Conservation (phyloP, 192 early-diverging fungal species). For the Entrophospora sp. region DNA sequence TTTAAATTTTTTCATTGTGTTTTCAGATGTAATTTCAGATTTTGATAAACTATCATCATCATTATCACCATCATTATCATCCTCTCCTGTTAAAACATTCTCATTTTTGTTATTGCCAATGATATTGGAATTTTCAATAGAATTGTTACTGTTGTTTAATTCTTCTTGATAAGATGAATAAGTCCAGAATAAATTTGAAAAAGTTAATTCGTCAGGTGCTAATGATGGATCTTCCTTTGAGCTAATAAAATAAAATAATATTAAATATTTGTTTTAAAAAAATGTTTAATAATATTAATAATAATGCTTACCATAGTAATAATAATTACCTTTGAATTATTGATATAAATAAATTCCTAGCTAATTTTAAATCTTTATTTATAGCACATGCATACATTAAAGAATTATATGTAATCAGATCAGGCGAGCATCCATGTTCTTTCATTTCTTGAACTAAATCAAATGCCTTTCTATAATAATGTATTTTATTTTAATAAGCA, state of each 20-base stretch:
- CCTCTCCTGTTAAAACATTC: background rate
- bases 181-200: slow-evolving; percentile 62
- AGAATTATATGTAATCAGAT: slow-evolving; percentile 73
- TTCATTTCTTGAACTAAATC: slow-evolving; percentile 75
- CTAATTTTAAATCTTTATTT: slow-evolving; percentile 63
- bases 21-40: background rate
- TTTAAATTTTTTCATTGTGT: background rate
- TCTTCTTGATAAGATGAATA: slow-evolving; percentile 47
- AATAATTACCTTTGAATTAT: slow-evolving; percentile 41
- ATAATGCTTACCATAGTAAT: background rate
- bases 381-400: slow-evolving; percentile 66
- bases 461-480: slow-evolving; percentile 79
- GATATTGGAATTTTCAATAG: slow-evolving; percentile 16
- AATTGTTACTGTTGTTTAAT: slow-evolving; percentile 21
- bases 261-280: background rate
- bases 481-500: background rate
- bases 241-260: background rate
- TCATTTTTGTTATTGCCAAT: background rate
- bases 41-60: background rate
- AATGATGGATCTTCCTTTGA: slow-evolving; percentile 29
- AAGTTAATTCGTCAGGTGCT: slow-evolving; percentile 49
- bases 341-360: slow-evolving; percentile 52
- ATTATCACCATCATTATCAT: background rate
- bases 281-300: background rate
- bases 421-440: slow-evolving; percentile 72